A percentile compares a stretch with the other conserved stretches of the same genome.
Conservation (phyloP, 352 stramenopile genomes). For the Globisporangium paroecandrum region DNA sequence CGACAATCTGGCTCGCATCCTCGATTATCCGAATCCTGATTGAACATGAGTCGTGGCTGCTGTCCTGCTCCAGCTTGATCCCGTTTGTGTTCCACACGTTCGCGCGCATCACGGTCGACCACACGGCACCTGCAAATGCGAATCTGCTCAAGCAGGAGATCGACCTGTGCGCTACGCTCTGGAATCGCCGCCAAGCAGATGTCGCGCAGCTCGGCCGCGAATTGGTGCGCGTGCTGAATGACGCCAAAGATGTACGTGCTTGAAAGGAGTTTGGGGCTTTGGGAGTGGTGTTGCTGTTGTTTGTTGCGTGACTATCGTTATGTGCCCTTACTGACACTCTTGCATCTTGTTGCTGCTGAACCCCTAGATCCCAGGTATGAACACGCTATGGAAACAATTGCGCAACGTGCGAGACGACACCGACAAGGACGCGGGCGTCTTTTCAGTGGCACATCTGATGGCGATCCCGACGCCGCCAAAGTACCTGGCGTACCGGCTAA, state of each 20-base stretch:
- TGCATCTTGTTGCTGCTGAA: neutral
- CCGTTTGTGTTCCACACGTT: slow-evolving; percentile 84
- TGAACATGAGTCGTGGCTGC: slow-evolving; percentile 74
- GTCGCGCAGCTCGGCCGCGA: slow-evolving; percentile 72
- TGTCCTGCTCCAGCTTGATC: slow-evolving; percentile 69
- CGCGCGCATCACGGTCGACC: slow-evolving; percentile 64
- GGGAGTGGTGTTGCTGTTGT: neutral
- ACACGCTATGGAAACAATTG: slow-evolving; percentile 75
- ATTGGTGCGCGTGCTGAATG: slow-evolving; percentile 73
- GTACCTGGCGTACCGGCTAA: slow-evolving; percentile 77
- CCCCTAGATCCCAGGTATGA: slow-evolving; percentile 72
- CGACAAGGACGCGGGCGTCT: slow-evolving; percentile 48
- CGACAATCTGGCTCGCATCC: slow-evolving; percentile 72
- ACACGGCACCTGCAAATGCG: slow-evolving; percentile 46
- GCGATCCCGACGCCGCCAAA: slow-evolving; percentile 62
- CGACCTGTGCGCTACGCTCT: slow-evolving; percentile 70
- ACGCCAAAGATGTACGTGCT: slow-evolving; percentile 69
- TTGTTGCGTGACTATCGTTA: neutral
- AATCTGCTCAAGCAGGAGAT: slow-evolving; percentile 75
- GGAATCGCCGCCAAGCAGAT: slow-evolving; percentile 62
- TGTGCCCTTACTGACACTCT: slow-evolving; percentile 1
- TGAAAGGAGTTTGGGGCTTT: neutral
- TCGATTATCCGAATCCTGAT: slow-evolving; percentile 76
- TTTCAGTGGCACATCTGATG: slow-evolving; percentile 76
- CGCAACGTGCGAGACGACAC: slow-evolving; percentile 58